Base-by-base conservation (phyloP, 2,329 filamentous ascomycete genomes). In the Zymoseptoria crescenta region DNA sequence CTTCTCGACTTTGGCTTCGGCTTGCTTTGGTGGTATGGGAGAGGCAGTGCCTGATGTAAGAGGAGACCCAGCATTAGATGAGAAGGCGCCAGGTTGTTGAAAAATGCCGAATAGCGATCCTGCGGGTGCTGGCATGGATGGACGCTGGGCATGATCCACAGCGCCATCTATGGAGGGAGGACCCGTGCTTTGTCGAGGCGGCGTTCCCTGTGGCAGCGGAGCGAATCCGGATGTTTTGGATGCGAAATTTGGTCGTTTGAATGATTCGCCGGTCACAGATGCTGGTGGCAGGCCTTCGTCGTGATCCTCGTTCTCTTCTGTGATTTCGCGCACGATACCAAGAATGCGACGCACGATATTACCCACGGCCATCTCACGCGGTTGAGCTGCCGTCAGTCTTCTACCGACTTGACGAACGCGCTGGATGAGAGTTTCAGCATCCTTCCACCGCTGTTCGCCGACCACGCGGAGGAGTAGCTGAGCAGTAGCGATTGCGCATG, bases 331-430 rank as follows among this genome's bases (percentile, higher is more conserved):
- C 64, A 99, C 94, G 64, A 99, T 81, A 50, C 91, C 89, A 45
- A 99, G 79, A 2, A 97, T 89, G 62, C 94, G 86, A 61, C 92
- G 86, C 52, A 96, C 90, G 66, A 99, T 92, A 70, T 99, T 99
- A 56, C 91, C 93, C 51, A 96, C 91, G 4, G 91, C 90, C 67
- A 96, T 87, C 76, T 97, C 94, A 61, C 88, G 84, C 16, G 93
- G 93, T 69, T 96, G 91, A 7, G 94, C 92, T 57, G 87, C 84
- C 41, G 88, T 86, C 50, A 99, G 80, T 57, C 86, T 84, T 67
- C 85, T 83, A 58, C 94, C 94, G 24, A 93, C 86, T 60, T 86
- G 82, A 64, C 89, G 86, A 62, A 99, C 86, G 65, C 89, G 86
- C 67, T 87, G 83, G 60, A 97, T 84, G 55, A 99, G 84, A 68